Base-by-base conservation (phyloP, 129 eudicot genomes). In the Lonicera japonica region DNA sequence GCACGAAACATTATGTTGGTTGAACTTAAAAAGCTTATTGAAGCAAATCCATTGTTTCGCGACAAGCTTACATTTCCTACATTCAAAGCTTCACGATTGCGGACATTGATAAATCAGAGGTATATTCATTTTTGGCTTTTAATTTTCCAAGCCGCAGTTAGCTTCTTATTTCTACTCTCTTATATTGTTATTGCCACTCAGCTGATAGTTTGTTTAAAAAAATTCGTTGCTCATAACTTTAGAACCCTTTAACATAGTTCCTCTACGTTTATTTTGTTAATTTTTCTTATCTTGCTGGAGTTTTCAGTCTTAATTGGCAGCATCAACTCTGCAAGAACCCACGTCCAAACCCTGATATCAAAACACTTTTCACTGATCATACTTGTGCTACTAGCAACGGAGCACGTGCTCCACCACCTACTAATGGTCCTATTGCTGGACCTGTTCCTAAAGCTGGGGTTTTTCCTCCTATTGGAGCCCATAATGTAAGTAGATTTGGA, bases 311-410 rank as follows among this genome's bases (percentile, higher is more conserved):
- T 40, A 89, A 89, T 55, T 89, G 96, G 96, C 95, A 89, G 81
- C 96, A 89, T 75, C 96, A 89, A 56, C 90, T 88, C 46, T 88
- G 96, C 84, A 88, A 88, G 80, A 88, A 79, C 69, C 96, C 96
- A 34, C 92, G 96, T 15, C 85, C 94, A 12, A 88, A 88, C 65
- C 96, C 96, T 63, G 94, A 88, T 70, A 88, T 88, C 40, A 84
- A 88, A 75, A 88, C 96, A 23, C 94, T 88, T 25, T 85, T 88
- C 61, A 72, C 62, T 29, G 96, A 88, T 74, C 96, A 88, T 70
- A 77, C 82, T 21, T 88, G 96, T 79, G 81, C 82, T 57, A 65
- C 89, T 56, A 79, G 69, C 56, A 88, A 88, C 65, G 96, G 96
- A 23, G 70, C 79, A 46, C 89, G 89, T 19, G 87, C 74, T 40